Percentiles rank a stretch among this genome's conserved stretches.
Conservation (phyloP, 257 asterid species). For the Lavandula angustifolia region DNA sequence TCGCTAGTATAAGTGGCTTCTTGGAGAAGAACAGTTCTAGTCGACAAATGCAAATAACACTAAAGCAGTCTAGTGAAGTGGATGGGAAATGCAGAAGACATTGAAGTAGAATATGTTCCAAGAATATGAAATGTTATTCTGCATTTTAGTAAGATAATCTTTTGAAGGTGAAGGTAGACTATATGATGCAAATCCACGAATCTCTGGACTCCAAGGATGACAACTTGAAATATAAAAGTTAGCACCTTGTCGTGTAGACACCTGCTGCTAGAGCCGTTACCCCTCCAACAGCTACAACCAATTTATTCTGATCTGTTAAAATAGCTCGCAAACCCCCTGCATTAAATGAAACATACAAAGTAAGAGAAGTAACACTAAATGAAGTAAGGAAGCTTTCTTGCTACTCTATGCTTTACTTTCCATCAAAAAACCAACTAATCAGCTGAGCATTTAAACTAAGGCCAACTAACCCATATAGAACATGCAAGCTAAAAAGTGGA, state of each 20-base stretch:
- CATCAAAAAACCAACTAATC: neutral
- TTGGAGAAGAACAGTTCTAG: neutral
- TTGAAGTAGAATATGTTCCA: neutral
- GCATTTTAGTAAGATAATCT: neutral
- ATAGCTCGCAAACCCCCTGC: slow-evolving; percentile 87
- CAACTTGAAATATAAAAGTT: neutral
- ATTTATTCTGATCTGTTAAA: slow-evolving; percentile 86
- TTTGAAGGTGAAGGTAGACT: neutral
- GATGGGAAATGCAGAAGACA: neutral
- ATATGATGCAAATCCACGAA: slow-evolving; percentile 3
- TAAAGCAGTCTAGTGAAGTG: neutral
- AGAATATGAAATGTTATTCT: slow-evolving; percentile 11
- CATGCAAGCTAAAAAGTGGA: slow-evolving; percentile 10
- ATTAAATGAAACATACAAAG: slow-evolving; percentile 31
- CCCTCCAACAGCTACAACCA: slow-evolving; percentile 93
- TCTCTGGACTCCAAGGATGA: slow-evolving; percentile 15
- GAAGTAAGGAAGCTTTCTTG: neutral
- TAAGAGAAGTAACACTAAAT: slow-evolving; percentile 13
- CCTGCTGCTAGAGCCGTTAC: slow-evolving; percentile 98
- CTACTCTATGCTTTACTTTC: neutral
- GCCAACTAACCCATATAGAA: slow-evolving; percentile 11
- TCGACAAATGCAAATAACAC: neutral
- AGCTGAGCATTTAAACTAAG: slow-evolving; percentile 7
- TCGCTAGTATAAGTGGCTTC: slow-evolving; percentile 14
- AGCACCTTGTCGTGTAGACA: slow-evolving; percentile 89